phyloP scores from a whole-genome alignment of 1,284 basidiomycete species.

The Tylopilus sp. region DNA sequence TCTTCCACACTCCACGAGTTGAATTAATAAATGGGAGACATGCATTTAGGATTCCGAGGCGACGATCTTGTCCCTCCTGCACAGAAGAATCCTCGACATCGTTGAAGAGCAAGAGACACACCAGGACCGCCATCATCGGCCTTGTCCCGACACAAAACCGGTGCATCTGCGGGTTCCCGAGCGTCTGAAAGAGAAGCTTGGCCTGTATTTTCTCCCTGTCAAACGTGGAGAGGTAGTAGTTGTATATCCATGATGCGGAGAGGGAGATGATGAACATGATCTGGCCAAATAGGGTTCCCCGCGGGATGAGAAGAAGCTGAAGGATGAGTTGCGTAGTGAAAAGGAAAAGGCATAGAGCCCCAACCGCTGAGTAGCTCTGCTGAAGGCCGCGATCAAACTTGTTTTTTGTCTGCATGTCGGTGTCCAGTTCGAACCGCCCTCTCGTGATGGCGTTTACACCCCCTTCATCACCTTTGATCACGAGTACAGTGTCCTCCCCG shows the following conservation, averaged over 20 bases:
- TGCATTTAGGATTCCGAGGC: constrained; percentile 27
- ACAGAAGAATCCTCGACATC: constrained; percentile 24
- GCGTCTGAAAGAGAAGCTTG: constrained; percentile 25
- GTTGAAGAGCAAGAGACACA: constrained; percentile 35
- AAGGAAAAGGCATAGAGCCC: constrained; percentile 33
- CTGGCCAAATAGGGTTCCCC: constrained; percentile 44
- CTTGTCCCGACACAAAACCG: constrained; percentile 33
- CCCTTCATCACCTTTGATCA: constrained; percentile 30
- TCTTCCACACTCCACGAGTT: constrained; percentile 33
- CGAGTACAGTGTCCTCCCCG: constrained; percentile 23
- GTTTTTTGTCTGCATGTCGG: constrained; percentile 10
- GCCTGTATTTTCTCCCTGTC: constrained; percentile 39
- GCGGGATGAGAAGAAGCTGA: constrained; percentile 44
- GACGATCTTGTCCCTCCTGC: constrained; percentile 34
- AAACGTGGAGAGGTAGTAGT: constrained; percentile 36
- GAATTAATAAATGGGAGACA: constrained; percentile 34
- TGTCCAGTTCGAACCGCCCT: constrained; percentile 25
- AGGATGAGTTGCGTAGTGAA: constrained; percentile 39
- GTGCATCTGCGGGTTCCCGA: constrained; percentile 24
- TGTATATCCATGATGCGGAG: constrained; percentile 41
- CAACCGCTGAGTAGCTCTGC: constrained; percentile 18
- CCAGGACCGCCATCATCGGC: constrained; percentile 31
- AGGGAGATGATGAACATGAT: constrained; percentile 44
- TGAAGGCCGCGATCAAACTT: constrained; percentile 13
- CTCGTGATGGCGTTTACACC: constrained; percentile 23